A percentile compares a stretch with the other conserved stretches of the same genome.
These are phyloP conservation scores for Didymella glomerata DNA, from an alignment of 2,329 filamentous ascomycete species.

Conservation along the genomic window DNA sequence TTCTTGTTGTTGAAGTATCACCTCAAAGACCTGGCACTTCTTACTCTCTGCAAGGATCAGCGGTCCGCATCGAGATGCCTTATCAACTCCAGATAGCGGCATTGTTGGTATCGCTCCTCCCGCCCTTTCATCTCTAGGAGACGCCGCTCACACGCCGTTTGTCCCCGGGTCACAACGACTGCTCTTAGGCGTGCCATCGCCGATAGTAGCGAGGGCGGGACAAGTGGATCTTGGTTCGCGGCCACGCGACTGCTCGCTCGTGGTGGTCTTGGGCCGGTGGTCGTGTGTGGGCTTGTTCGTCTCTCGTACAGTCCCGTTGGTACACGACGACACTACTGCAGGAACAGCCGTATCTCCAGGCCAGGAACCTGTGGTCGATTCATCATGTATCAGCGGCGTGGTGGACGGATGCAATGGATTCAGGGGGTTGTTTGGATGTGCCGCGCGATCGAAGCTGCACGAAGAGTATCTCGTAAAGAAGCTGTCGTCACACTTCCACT, in stretches of 20 bases:
- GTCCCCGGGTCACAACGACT: not conserved
- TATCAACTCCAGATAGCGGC: constrained; percentile 34
- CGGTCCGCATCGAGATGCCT: constrained; percentile 30
- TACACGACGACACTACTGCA: not conserved
- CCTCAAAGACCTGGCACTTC: constrained; percentile 39
- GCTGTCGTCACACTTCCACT: constrained; percentile 42
- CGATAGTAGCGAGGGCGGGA: constrained; percentile 4
- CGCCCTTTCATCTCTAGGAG: constrained; percentile 25
- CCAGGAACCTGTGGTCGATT: not conserved
- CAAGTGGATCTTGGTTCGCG: not conserved
- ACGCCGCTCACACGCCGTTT: constrained; percentile 19
- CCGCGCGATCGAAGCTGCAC: constrained; percentile 39
- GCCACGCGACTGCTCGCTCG: constrained; percentile 1
- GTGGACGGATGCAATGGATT: constrained; percentile 38
- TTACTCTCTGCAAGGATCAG: constrained; percentile 13
- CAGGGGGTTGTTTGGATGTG: constrained; percentile 27
- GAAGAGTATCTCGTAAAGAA: constrained; percentile 40
- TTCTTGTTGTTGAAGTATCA: constrained; percentile 37
- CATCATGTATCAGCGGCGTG: constrained; percentile 15
- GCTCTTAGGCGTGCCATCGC: constrained; percentile 7
- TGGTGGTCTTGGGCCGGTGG: not conserved
- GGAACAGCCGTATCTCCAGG: not conserved
- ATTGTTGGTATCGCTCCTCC: constrained; percentile 22
- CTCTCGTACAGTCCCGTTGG: constrained; percentile 1
- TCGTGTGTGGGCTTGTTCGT: not conserved